Percentiles rank a stretch among this genome's conserved stretches.
Conservation (phyloP, 805 yeast species). For the Yueomyces sinensis region DNA sequence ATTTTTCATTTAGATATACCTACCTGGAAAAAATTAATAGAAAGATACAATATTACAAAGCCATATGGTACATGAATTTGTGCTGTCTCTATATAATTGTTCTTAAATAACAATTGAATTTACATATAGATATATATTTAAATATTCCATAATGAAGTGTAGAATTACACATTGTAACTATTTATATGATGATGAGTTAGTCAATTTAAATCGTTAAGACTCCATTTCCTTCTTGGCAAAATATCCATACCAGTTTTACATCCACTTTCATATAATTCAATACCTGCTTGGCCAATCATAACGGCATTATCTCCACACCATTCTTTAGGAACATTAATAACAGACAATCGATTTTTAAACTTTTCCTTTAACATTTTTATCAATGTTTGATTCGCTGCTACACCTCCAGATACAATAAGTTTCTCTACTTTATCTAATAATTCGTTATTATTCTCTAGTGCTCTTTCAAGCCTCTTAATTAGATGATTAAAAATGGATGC, state of each 20-base stretch:
- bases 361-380: slow-evolving; percentile 31
- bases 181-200: no score
- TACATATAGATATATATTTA: no score
- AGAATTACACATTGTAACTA: no score
- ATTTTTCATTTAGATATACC: slow-evolving; percentile 57
- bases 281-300: slow-evolving; percentile 97
- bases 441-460: slow-evolving; percentile 31
- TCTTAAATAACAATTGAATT: no score
- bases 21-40: slow-evolving; percentile 50
- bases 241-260: slow-evolving; percentile 37
- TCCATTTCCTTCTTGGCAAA: slow-evolving; percentile 70
- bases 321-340: slow-evolving; percentile 54
- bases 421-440: slow-evolving; percentile 30
- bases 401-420: slow-evolving; percentile 89
- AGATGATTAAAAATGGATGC: slow-evolving; percentile 60
- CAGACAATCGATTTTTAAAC: slow-evolving; percentile 18
- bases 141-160: no score
- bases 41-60: slow-evolving; percentile 42
- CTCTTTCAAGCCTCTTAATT: slow-evolving; percentile 40
- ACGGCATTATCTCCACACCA: slow-evolving; percentile 91
- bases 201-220: no score
- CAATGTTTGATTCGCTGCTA: slow-evolving; percentile 58
- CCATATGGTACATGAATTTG: slow-evolving; percentile 22
- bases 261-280: slow-evolving; percentile 55
- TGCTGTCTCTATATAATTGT: no score